phyloP scores from a whole-genome alignment of 495 filamentous ascomycete species.

The Daldinia bambusicola region DNA sequence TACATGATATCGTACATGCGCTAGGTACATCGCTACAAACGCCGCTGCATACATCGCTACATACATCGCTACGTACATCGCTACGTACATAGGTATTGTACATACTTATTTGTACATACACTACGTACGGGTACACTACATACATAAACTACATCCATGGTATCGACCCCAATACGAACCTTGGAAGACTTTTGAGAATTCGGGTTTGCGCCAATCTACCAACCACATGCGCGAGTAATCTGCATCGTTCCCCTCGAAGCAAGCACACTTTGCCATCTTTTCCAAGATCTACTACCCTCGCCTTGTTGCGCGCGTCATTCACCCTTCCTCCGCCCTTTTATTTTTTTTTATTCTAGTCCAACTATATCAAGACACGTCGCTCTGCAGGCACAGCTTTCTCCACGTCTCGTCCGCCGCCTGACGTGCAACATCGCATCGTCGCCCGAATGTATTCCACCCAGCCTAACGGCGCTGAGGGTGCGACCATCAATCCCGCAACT shows the following conservation, averaged over 20 bases:
- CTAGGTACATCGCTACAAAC: too few relatives aligned
- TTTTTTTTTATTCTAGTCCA: slow-evolving; percentile 51
- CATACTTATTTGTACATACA: too few relatives aligned
- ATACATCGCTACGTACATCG: too few relatives aligned
- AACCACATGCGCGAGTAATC: slow-evolving; percentile 50
- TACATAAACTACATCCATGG: slow-evolving; percentile 15
- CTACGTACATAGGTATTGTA: too few relatives aligned
- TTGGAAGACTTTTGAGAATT: slow-evolving; percentile 37
- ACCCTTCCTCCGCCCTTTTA: slow-evolving; percentile 47
- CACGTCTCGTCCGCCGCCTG: slow-evolving; percentile 50
- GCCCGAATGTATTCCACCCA: slow-evolving; percentile 65
- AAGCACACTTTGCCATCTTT: slow-evolving; percentile 45
- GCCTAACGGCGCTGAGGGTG: slow-evolving; percentile 66
- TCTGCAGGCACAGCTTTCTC: slow-evolving; percentile 56
- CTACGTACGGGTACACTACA: slow-evolving; percentile 14
- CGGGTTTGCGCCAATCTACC: slow-evolving; percentile 48
- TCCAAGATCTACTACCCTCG: slow-evolving; percentile 50
- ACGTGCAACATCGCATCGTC: slow-evolving; percentile 52
- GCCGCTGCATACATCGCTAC: too few relatives aligned
- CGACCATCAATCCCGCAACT: slow-evolving; percentile 66
- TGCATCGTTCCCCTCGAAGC: slow-evolving; percentile 40
- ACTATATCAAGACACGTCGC: slow-evolving; percentile 69
- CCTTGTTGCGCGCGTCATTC: slow-evolving; percentile 58
- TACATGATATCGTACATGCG: slow-evolving; percentile 30
- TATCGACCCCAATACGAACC: slow-evolving; percentile 38